Evolutionary conservation across 202 grass and related monocot genomes (phyloP), one percentile per base, ranked within the genome.

Genomic region (Setaria italica): DNA sequence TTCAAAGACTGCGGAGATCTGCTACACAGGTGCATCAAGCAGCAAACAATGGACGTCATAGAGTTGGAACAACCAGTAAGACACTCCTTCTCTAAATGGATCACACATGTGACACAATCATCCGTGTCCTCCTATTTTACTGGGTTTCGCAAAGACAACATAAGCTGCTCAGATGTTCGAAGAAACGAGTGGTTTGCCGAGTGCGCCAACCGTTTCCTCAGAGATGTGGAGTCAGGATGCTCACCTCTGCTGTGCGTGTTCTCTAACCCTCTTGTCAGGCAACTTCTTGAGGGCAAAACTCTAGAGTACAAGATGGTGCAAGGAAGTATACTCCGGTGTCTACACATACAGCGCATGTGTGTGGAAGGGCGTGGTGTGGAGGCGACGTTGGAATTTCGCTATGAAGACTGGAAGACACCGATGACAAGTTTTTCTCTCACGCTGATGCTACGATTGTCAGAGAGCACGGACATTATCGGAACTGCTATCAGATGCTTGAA

Each of bases 271-370:
- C 41, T 70, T 47, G 42, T 70, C 67, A n/a, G 9, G 67, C 10
- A 46, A 42, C 67, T 46, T 70, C 67, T 70, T 70, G 17, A 42
- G 41, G 67, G 67, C 9, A 46, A 70, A 70, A 46, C 20, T 45
- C 7, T 70, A 2, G 19, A 21, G 37, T 70, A 46, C 11, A 46
- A 25, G 19, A 70, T 25, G 67, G 20, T 47, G 41, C 41, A 25
- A 14, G 9, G n/a, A 46, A 25, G 67, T 37, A 20, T 45, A 46
- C 2, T 45, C 20, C 42, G 11, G 0, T 10, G 9, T 25, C 9
- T 70, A 12, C 41, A 70, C 42, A 70, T 70, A 20, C 25, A 41
- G 67, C 39, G 41, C 41, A 46, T 47, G 7, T 67, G 64, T 63
- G 60, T 33, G 60, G 60, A 63, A 63, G 60, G 60, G 4, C 60